Evolutionary conservation across 257 asterid genomes (phyloP), one percentile per base, ranked within the genome.

Genomic region (Solanum chmielewskii): DNA sequence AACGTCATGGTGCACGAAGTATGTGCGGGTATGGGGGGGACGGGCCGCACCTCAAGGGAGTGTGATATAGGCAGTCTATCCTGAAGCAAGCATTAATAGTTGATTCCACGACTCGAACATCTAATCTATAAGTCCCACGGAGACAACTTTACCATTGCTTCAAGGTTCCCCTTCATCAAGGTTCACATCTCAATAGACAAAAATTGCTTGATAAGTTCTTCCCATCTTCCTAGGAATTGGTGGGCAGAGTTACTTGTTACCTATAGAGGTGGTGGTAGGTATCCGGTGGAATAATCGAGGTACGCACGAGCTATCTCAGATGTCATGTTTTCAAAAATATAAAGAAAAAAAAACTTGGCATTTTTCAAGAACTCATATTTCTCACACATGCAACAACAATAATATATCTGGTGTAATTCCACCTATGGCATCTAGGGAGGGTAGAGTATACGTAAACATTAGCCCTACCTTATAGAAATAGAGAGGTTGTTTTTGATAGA

Each of bases 351-450:
- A 78, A 13, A 45, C 37, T 2, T 47, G 1, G 44, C 42, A 27
- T 80, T 70, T 20, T 86, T 83, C 81, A 85, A 89, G 88, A 86
- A 11, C 31, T 39, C 87, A 83, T 49, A 71, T 23, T 76, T 76
- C 39, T 35, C 91, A 90, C 90, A 91, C 89, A 88, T 90, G 90
- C 90, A 86, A 69, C 41, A 27, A 68, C 74, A 69, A 69, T 41
- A 68, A 2, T 21, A 69, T 29, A 31, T 7, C 42, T 6, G 31
- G 0, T 31, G 7, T 69, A 69, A 69, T 69, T 21, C 11, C 7
- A 69, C 13, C 8, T 3, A 2, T 15, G 42, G 76, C 11, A 12
- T 69, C 0, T 69, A 3, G 0, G 16, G 12, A 69, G n/a, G 76
- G 42, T 69, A 69, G 7, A 29, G 76, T 69, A 3, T 69, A 69